These are phyloP conservation scores for Effrenium voratum DNA, from an alignment of 73 alveolate genomes.

Conservation along the genomic window DNA sequence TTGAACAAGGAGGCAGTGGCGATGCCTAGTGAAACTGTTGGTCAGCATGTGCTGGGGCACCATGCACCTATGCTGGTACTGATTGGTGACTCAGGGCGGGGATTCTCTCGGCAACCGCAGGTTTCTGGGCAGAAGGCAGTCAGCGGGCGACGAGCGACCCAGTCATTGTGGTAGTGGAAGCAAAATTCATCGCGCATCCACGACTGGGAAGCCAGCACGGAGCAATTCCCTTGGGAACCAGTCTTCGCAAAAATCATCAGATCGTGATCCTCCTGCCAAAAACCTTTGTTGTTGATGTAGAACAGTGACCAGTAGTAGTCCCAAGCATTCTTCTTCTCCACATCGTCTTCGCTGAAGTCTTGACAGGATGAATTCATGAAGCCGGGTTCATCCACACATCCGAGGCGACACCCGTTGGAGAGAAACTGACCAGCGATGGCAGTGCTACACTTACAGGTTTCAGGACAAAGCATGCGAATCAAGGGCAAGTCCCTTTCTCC, in stretches of 20 bases:
- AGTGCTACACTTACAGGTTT: conserved; percentile 34
- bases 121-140: conserved; percentile 47
- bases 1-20: no score
- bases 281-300: conserved; percentile 37
- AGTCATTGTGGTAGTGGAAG: conserved; percentile 50
- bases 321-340: conserved; percentile 35
- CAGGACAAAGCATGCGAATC: conserved; percentile 69
- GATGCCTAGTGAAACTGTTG: no score
- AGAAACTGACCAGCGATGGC: conserved; percentile 28
- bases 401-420: conserved; percentile 65
- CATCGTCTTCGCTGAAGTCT: conserved; percentile 5
- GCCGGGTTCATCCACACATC: conserved; percentile 17
- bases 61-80: conserved; percentile 11
- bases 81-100: conserved; percentile 46
- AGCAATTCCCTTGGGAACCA: conserved; percentile 41
- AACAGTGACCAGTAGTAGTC: conserved; percentile 35
- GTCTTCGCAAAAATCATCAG: conserved; percentile 46
- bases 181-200: conserved; percentile 39
- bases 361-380: conserved; percentile 35
- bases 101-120: conserved; percentile 9
- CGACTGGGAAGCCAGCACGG: not conserved
- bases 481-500: not conserved
- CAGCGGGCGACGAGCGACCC: conserved; percentile 62
- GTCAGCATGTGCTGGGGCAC: conserved; percentile 43
- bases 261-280: conserved; percentile 30